Base-by-base conservation (phyloP, 345 rosid genomes). In the Pugionium cornutum region DNA sequence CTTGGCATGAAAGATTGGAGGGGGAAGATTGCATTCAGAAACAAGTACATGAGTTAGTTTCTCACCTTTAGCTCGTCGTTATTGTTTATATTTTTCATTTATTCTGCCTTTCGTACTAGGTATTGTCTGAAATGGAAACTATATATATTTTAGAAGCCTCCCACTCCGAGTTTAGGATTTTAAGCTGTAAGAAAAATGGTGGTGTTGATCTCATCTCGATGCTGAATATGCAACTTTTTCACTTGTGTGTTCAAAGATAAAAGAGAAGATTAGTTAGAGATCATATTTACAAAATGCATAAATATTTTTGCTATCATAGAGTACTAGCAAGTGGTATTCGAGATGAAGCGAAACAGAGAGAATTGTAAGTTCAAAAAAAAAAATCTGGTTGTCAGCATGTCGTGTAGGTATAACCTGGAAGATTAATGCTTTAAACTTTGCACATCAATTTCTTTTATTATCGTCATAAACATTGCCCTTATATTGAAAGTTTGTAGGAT, bases 1-100 rank as follows among this genome's bases (percentile, higher is more conserved):
- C 92, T 75, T 90, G 99, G 99, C 99, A 92, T 78, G 95, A 86
- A 80, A 86, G 83, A 74, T 74, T 92, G 76, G 95, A 90, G 63
- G 99, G 99, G 9, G 99, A 92, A 72, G 95, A 86, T 58, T 95
- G 90, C 72, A 77, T 90, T 75, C 97, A 90, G 80, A 90, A 88
- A 68, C 99, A 79, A 62, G 89, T 92, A 63, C 99, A 92, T 51
- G 99, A 92, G 99, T 92, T 69, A 80, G 97, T 80, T 72, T 52
- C 58, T 28, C 33, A 33, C 60, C 68, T 56, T 60, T 5, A 54
- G 54, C 54, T 46, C 43, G 6, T 52, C 41, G 53, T 76, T 57
- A 31, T 56, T 32, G 43, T 48, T 65, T 49, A 44, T 50, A 25
- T 33, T 18, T 63, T 67, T 35, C 55, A 10, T 35, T 64, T 26